Evolutionary conservation across 495 filamentous ascomycete species (phyloP), one percentile per base, ranked within the genome.

Genomic region (Parmelia sp.): DNA sequence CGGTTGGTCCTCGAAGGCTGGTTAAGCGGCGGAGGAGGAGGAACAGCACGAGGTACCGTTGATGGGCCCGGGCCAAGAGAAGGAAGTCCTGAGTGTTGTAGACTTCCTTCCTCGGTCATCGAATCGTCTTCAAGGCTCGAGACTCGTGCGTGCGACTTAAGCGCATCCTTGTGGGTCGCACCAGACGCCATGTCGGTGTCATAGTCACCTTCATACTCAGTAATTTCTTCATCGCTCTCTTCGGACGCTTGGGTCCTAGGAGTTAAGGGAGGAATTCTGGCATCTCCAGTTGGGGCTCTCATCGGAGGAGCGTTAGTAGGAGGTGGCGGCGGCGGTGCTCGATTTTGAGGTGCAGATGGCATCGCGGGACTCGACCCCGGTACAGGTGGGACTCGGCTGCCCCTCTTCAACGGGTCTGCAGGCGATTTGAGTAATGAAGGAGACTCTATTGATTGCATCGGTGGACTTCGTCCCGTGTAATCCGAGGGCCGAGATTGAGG

Each of bases 181-280:
- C 90, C 87, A 53, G 95, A 89, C 2, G 89, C 92, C 68, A 98
- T 97, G 73, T 97, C 94, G 45, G 94, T 98, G 69, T 97, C 94
- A 73, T 98, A 97, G 71, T 97, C 94, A 25, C 92, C 94, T 73
- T 98, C 94, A 72, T 97, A 97, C 74, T 97, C 94, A 3, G 90
- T 96, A 42, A 90, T 79, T 71, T 94, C 92, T 51, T 92, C 90
- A 65, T 85, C 90, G 23, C 82, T 88, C 47, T 90, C 88, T 36
- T 85, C 82, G 45, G 80, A 76, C 31, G 74, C 74, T 61, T 76
- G 73, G 9, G 68, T 66, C 29, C 76, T 77, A 63, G 75, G 74
- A 70, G 72, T 62, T 31, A 77, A 68, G 21, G 74, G 73, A 68
- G 55, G 53, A 59, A 70, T 71, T 23, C 80, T 74, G 60, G 75